phyloP scores from a whole-genome alignment of 768 basidiomycete genomes.

The Kwoniella mangroviensis region DNA sequence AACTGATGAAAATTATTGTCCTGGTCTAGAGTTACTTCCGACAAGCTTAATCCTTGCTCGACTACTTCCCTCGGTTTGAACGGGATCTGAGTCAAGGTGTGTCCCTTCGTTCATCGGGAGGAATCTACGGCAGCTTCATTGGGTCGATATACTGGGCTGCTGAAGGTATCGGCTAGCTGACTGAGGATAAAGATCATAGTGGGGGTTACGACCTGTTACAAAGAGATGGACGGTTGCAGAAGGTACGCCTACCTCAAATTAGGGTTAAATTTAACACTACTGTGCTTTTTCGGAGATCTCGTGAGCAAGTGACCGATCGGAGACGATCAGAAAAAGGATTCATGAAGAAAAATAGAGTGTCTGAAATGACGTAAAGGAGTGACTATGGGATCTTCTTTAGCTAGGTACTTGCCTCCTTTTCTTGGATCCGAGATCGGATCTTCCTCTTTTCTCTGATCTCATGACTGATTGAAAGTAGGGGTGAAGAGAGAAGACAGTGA shows the following conservation, averaged over 20 bases:
- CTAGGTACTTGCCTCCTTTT: no score
- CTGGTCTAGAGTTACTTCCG: not conserved
- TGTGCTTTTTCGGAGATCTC: not conserved
- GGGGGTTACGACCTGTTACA: not conserved
- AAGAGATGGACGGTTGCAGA: not conserved
- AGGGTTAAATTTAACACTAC: slow-evolving; percentile 5
- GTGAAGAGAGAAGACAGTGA: no score
- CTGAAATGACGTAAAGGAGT: not conserved
- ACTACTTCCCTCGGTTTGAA: not conserved
- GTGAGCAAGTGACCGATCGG: not conserved
- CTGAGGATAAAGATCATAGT: no score
- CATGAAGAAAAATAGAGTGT: not conserved
- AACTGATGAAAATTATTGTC: not conserved
- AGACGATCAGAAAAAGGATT: no score
- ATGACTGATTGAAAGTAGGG: no score
- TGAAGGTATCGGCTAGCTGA: no score
- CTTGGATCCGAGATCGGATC: no score
- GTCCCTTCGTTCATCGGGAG: no score
- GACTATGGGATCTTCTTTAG: no score
- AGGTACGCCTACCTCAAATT: not conserved
- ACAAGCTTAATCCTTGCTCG: not conserved
- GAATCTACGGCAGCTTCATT: no score
- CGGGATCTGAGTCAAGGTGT: not conserved
- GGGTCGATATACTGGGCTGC: no score
- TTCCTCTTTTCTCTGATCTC: no score